phyloP scores from a whole-genome alignment of 139 green algal species.

The Pleodorina starrii region DNA sequence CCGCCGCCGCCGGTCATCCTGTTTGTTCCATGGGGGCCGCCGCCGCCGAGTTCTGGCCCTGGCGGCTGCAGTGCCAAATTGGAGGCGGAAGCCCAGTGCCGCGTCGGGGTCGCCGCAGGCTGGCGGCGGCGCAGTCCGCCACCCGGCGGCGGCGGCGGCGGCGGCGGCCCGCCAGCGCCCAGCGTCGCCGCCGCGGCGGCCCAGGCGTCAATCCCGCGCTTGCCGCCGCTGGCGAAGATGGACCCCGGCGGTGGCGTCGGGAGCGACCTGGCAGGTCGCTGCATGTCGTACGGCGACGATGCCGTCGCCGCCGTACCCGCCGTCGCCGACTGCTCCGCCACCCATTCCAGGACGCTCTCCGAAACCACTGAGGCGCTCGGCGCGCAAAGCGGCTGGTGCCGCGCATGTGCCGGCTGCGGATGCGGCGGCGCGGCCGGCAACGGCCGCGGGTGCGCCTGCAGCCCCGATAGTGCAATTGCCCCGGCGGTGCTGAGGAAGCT shows the following conservation, averaged over 20 bases:
- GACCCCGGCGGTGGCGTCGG: slow-evolving; percentile 14
- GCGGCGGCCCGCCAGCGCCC: not conserved
- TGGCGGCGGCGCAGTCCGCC: not conserved
- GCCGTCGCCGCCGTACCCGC: not conserved
- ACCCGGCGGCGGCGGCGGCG: not conserved
- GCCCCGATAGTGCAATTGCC: no score
- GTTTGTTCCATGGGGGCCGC: not conserved
- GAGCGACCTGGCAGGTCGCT: not conserved
- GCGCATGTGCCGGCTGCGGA: no score
- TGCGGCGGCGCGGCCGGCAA: no score
- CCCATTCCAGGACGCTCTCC: not conserved
- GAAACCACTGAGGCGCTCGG: no score
- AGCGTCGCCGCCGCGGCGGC: slow-evolving; percentile 4
- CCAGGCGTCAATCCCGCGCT: not conserved
- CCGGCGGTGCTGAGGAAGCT: no score
- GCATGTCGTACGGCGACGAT: no score
- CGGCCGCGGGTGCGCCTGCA: no score
- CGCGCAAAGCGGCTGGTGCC: no score
- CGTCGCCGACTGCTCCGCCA: not conserved
- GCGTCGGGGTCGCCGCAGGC: not conserved
- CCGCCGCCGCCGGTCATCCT: not conserved
- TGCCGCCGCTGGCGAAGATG: not conserved
- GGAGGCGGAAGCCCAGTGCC: not conserved
- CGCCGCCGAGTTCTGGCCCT: not conserved
- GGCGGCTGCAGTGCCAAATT: not conserved